A percentile compares a stretch with the other conserved stretches of the same genome.
These are phyloP conservation scores for Tieghemostelium lacteum DNA, from an alignment of 78 protist genomes.

Conservation along the genomic window DNA sequence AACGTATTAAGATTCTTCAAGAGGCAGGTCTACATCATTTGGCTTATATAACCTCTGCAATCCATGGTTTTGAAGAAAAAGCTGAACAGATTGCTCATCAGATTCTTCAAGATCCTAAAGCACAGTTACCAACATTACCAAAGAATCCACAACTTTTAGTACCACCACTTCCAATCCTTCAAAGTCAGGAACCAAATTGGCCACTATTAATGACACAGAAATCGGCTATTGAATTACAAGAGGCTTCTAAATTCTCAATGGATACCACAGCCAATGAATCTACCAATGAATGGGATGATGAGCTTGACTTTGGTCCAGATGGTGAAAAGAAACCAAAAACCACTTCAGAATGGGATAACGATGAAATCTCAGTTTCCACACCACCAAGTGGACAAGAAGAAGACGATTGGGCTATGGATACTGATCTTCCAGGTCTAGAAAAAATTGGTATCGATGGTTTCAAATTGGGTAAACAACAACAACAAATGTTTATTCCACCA, in stretches of 20 bases:
- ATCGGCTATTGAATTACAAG: slow-evolving; percentile 66
- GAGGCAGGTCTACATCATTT: slow-evolving; percentile 81
- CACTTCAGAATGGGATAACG: slow-evolving; percentile 25
- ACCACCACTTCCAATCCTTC: slow-evolving; percentile 86
- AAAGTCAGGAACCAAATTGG: slow-evolving; percentile 88
- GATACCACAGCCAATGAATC: not conserved
- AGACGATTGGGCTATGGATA: slow-evolving; percentile 80
- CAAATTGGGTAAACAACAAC: slow-evolving; percentile 34
- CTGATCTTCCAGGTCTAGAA: slow-evolving; percentile 21
- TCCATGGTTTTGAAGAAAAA: slow-evolving; percentile 92
- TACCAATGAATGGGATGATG: slow-evolving; percentile 49
- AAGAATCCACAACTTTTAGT: slow-evolving; percentile 21
- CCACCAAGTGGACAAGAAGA: slow-evolving; percentile 36
- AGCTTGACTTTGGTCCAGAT: not conserved
- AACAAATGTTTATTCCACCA: slow-evolving; percentile 66
- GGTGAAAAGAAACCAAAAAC: not conserved
- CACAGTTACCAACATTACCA: slow-evolving; percentile 28
- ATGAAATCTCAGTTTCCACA: not conserved
- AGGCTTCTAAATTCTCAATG: not conserved
- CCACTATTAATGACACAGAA: slow-evolving; percentile 88
- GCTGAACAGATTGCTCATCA: slow-evolving; percentile 28
- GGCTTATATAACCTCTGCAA: slow-evolving; percentile 91
- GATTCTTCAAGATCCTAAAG: slow-evolving; percentile 7
- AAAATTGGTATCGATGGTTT: slow-evolving; percentile 46
- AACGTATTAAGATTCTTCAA: slow-evolving; percentile 88